These are phyloP conservation scores for Dactylonectria macrodidyma DNA, from an alignment of 2,329 filamentous ascomycete species.

Conservation along the genomic window DNA sequence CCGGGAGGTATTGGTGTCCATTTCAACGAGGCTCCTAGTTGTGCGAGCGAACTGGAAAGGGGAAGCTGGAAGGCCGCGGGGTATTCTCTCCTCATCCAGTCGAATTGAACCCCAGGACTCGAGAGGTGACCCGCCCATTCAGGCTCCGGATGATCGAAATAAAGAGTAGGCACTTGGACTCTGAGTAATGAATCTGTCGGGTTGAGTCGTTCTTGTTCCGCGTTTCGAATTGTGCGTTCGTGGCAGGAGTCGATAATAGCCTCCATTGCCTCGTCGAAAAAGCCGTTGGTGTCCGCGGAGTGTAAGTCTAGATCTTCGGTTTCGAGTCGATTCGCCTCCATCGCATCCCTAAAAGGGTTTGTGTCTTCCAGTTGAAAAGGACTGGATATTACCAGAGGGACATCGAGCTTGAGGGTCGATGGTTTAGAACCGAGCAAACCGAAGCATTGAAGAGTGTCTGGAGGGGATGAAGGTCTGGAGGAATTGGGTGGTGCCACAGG, in stretches of 20 bases:
- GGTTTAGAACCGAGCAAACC: neutral
- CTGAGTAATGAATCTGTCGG: slow-evolving; percentile 45
- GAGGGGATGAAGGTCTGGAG: slow-evolving; percentile 34
- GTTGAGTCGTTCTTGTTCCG: slow-evolving; percentile 50
- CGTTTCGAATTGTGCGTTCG: slow-evolving; percentile 18
- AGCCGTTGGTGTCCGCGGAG: slow-evolving; percentile 2
- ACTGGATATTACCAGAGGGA: slow-evolving; percentile 42
- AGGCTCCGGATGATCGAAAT: slow-evolving; percentile 44
- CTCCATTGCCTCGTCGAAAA: slow-evolving; percentile 47
- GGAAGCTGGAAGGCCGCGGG: slow-evolving; percentile 20
- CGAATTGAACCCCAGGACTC: slow-evolving; percentile 44
- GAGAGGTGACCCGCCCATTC: slow-evolving; percentile 41
- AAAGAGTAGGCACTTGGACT: slow-evolving; percentile 48
- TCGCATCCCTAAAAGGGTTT: neutral
- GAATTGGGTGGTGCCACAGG: slow-evolving; percentile 27
- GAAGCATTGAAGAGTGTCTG: slow-evolving; percentile 13
- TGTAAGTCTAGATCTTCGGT: neutral
- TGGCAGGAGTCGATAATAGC: slow-evolving; percentile 38
- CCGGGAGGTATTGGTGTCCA: slow-evolving; percentile 43
- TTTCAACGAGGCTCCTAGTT: slow-evolving; percentile 40
- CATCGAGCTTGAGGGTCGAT: slow-evolving; percentile 40
- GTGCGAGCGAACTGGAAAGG: neutral
- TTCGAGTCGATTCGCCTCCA: slow-evolving; percentile 4
- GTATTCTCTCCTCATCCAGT: slow-evolving; percentile 40
- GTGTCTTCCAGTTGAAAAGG: slow-evolving; percentile 15